phyloP scores from a whole-genome alignment of 306 rosid genomes.

The Inga leiocalycina region DNA sequence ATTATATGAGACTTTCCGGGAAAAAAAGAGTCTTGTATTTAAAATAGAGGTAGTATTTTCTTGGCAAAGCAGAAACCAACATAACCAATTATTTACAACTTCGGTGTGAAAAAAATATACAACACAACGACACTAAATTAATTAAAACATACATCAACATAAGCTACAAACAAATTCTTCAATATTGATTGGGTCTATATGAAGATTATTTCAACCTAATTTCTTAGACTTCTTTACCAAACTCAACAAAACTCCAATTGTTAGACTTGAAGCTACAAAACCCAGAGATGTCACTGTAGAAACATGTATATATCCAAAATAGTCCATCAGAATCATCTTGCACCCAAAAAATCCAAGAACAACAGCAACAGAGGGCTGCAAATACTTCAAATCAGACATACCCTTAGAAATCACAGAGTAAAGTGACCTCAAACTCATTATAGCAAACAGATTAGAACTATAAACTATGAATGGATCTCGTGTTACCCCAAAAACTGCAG shows the following conservation, averaged over 20 bases:
- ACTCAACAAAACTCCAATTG: constrained; percentile 76
- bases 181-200: too few species aligned
- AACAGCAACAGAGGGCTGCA: constrained; percentile 75
- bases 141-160: too few species aligned
- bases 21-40: too few species aligned
- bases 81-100: too few species aligned
- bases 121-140: too few species aligned
- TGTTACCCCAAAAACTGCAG: constrained; percentile 95
- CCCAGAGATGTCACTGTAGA: constrained; percentile 91
- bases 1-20: too few species aligned
- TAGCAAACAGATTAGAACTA: constrained; percentile 85
- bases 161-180: too few species aligned
- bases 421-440: constrained; percentile 86
- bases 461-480: constrained; percentile 88
- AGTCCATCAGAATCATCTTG: constrained; percentile 83
- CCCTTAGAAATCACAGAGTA: constrained; percentile 77
- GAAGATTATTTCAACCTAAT: constrained; percentile 35
- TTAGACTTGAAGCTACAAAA: constrained; percentile 81
- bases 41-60: too few species aligned
- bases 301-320: constrained; percentile 70
- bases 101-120: too few species aligned
- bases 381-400: constrained; percentile 81
- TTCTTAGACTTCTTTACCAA: constrained; percentile 60
- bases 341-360: constrained; percentile 84
- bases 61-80: too few species aligned